phyloP scores from a whole-genome alignment of 441 rosid genomes.

The Erysimum cheiri region DNA sequence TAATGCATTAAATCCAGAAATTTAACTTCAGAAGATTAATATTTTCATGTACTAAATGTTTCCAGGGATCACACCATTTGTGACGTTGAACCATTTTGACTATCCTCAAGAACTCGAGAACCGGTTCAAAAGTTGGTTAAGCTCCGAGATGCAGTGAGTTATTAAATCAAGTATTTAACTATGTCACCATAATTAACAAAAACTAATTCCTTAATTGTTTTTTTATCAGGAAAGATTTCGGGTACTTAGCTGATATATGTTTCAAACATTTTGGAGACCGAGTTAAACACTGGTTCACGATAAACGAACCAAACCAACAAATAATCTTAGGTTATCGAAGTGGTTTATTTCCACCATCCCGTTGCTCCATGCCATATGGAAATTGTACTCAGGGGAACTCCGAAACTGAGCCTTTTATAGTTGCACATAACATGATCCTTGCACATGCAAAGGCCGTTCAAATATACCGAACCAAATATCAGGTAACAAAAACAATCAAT shows the following conservation, averaged over 20 bases:
- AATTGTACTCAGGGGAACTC: constrained; percentile 69
- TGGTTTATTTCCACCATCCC: constrained; percentile 63
- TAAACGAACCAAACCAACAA: constrained; percentile 76
- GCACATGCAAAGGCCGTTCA: constrained; percentile 70
- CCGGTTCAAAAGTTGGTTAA: constrained; percentile 55
- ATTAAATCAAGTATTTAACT: not conserved
- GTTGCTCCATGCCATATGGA: constrained; percentile 64
- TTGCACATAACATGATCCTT: constrained; percentile 71
- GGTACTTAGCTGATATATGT: constrained; percentile 62
- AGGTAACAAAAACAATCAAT: constrained; percentile 51
- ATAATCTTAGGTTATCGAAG: constrained; percentile 47
- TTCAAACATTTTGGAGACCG: constrained; percentile 73
- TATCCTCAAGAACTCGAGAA: constrained; percentile 63
- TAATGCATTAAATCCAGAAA: not conserved
- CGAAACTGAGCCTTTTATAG: constrained; percentile 69
- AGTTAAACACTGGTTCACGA: constrained; percentile 64
- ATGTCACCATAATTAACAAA: not conserved
- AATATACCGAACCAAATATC: constrained; percentile 60
- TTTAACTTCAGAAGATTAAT: not conserved
- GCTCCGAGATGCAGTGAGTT: constrained; percentile 41
- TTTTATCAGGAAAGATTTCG: constrained; percentile 65
- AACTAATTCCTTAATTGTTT: not conserved
- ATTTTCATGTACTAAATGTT: not conserved
- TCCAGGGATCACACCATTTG: constrained; percentile 58
- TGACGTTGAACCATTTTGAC: constrained; percentile 59